phyloP scores from a whole-genome alignment of 768 basidiomycete species.

The Hortiboletus campestris region DNA sequence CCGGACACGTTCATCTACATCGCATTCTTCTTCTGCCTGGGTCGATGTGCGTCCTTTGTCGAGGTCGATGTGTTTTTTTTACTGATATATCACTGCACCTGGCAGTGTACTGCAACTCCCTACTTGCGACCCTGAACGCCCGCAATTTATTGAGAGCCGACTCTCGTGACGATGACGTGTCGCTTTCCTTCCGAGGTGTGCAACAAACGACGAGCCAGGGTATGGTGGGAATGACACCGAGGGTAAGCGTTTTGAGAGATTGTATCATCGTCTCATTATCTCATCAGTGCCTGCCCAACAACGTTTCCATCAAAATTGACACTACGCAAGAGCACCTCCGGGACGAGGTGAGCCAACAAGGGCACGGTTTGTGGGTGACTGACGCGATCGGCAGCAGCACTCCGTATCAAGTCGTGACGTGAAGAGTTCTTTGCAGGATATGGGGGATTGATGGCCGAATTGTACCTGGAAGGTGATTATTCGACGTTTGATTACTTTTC shows the following conservation, averaged over 20 bases:
- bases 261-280: not conserved
- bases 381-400: not conserved
- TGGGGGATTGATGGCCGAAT: not conserved
- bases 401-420: not conserved
- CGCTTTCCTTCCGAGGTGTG: conserved; percentile 9
- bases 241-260: not conserved
- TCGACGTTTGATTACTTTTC: not conserved
- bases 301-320: conserved; percentile 64
- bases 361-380: not conserved
- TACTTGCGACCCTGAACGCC: conserved; percentile 59
- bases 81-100: not conserved
- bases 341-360: conserved; percentile 31
- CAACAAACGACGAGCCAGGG: conserved; percentile 8
- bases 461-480: conserved; percentile 1
- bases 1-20: conserved; percentile 54
- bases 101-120: conserved; percentile 56
- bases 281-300: conserved; percentile 32
- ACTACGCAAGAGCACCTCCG: conserved; percentile 52
- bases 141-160: conserved; percentile 44
- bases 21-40: conserved; percentile 58
- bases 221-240: not conserved
- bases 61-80: not conserved
- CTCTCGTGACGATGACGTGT: conserved; percentile 4
- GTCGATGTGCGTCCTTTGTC: conserved; percentile 45
- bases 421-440: conserved; percentile 3